phyloP scores from a whole-genome alignment of 2,329 filamentous ascomycete species.

The Aureobasidium sp. region DNA sequence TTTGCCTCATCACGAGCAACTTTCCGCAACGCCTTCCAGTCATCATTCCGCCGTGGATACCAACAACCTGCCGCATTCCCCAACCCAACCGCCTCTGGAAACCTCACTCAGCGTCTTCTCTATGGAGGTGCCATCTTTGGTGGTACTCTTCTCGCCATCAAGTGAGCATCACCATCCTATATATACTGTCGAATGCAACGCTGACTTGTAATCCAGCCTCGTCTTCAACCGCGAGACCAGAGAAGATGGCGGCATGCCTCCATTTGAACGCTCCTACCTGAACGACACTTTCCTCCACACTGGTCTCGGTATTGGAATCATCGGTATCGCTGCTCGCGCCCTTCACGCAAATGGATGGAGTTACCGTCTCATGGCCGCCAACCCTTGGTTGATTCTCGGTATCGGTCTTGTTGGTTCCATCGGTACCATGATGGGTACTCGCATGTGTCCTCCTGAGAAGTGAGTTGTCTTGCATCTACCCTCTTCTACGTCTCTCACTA shows the following conservation, averaged over 20 bases:
- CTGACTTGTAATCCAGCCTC: conserved; percentile 2
- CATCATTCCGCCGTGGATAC: conserved; percentile 68
- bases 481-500: conserved; percentile 22
- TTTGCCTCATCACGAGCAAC: conserved; percentile 24
- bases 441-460: conserved; percentile 88
- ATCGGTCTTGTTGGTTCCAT: conserved; percentile 89
- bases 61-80: conserved; percentile 52
- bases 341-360: conserved; percentile 92
- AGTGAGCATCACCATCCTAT: conserved; percentile 44
- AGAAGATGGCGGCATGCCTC: conserved; percentile 94
- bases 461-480: conserved; percentile 55
- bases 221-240: conserved; percentile 97
- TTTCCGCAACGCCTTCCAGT: conserved; percentile 63
- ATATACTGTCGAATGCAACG: no score
- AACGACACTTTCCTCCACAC: conserved; percentile 99
- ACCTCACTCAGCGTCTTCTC: conserved; percentile 74
- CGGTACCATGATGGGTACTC: conserved; percentile 92
- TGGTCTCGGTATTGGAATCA: conserved; percentile 93
- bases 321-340: conserved; percentile 87
- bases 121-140: conserved; percentile 94
- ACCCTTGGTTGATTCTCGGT: conserved; percentile 92
- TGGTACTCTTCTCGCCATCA: conserved; percentile 87
- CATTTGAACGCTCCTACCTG: conserved; percentile 87
- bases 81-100: conserved; percentile 45
- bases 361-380: conserved; percentile 92